These are phyloP conservation scores for Barnettozyma salicaria DNA, from an alignment of 805 yeast genomes.

Conservation along the genomic window DNA sequence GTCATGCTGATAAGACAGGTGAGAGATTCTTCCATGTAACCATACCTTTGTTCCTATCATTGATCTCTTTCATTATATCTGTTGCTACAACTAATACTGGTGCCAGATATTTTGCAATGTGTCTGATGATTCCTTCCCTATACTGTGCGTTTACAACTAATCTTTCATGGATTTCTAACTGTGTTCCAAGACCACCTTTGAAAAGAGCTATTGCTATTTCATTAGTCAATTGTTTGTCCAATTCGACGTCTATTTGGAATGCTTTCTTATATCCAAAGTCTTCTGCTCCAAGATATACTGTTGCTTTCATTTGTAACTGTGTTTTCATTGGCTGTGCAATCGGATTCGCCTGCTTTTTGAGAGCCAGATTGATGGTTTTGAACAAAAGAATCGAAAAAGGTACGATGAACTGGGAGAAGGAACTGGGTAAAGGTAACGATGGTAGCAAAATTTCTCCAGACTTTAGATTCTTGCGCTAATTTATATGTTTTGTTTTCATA, in stretches of 20 bases:
- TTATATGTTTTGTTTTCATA: too few relatives aligned
- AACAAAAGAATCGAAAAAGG: constrained; percentile 40
- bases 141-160: constrained; percentile 49
- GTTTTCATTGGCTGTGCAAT: constrained; percentile 40
- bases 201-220: constrained; percentile 56
- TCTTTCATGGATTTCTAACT: constrained; percentile 50
- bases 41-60: constrained; percentile 36
- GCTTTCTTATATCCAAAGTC: constrained; percentile 43
- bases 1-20: constrained; percentile 50
- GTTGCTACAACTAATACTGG: constrained; percentile 47
- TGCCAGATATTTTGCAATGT: constrained; percentile 55
- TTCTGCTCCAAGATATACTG: constrained; percentile 40
- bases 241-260: constrained; percentile 53
- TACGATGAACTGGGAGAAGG: constrained; percentile 44
- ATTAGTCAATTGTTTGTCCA: constrained; percentile 49
- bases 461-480: neutral
- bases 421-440: constrained; percentile 38
- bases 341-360: constrained; percentile 33
- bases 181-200: constrained; percentile 51
- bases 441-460: constrained; percentile 38
- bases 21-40: constrained; percentile 49
- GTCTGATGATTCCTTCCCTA: constrained; percentile 50
- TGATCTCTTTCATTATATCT: constrained; percentile 42
- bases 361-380: constrained; percentile 33
- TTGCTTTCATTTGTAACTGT: constrained; percentile 44